Conservation (phyloP, 768 basidiomycete genomes). For the Pulveroboletus sp. region DNA sequence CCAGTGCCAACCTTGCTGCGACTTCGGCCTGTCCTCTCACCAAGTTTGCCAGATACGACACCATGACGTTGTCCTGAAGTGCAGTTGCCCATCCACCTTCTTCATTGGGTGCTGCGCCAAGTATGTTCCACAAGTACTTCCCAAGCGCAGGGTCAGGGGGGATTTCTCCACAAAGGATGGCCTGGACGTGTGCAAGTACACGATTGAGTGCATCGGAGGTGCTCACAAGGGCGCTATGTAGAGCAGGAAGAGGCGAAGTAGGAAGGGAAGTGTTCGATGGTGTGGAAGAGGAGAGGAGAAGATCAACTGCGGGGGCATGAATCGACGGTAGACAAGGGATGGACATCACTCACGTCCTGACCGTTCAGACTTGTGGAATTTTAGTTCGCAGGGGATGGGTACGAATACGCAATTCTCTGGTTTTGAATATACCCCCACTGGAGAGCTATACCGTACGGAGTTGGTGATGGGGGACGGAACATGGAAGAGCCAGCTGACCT, state of each 20-base stretch:
- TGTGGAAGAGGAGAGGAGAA: constrained; percentile 57
- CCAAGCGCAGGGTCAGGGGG: constrained; percentile 83
- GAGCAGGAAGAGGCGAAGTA: constrained; percentile 55
- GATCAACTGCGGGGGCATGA: constrained; percentile 56
- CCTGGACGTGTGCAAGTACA: constrained; percentile 78
- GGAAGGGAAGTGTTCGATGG: constrained; percentile 34
- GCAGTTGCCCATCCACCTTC: constrained; percentile 71
- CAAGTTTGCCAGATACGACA: constrained; percentile 90
- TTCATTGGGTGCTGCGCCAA: constrained; percentile 68
- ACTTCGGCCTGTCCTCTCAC: constrained; percentile 92
- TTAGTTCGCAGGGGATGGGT: constrained; percentile 84
- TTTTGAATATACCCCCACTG: constrained; percentile 83
- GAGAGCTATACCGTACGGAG: constrained; percentile 49
- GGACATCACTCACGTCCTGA: constrained; percentile 64
- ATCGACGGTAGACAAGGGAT: neutral
- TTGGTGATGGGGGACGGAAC: constrained; percentile 7
- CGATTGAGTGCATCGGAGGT: constrained; percentile 80
- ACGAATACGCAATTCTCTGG: constrained; percentile 94
- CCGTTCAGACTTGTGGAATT: constrained; percentile 78
- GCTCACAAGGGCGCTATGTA: constrained; percentile 48
- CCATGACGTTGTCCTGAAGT: constrained; percentile 89
- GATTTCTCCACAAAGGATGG: constrained; percentile 71
- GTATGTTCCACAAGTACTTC: constrained; percentile 85
- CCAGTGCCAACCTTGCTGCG: constrained; percentile 78
- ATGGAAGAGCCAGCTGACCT: constrained; percentile 46